Conservation (phyloP, 2,329 filamentous ascomycete genomes). For the Hypoxylon rubiginosum region DNA sequence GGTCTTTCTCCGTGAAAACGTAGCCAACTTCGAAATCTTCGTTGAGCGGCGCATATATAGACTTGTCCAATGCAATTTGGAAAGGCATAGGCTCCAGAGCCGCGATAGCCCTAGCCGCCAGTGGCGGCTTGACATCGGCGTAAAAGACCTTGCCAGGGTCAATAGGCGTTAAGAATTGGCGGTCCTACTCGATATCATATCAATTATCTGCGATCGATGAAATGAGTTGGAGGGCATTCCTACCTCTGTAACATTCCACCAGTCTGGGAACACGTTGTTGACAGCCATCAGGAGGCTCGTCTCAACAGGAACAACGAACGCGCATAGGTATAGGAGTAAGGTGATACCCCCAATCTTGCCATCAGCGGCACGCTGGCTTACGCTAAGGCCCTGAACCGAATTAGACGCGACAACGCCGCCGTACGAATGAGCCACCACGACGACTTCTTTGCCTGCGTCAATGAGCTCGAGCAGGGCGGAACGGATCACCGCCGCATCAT, state of each 20-base stretch:
- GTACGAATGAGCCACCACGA: slow-evolving; percentile 27
- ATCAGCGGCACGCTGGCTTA: slow-evolving; percentile 10
- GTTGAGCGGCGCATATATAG: slow-evolving; percentile 26
- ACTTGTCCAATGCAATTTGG: slow-evolving; percentile 3
- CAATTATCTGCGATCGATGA: slow-evolving; percentile 17
- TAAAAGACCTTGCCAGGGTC: not conserved
- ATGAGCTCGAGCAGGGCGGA: slow-evolving; percentile 1
- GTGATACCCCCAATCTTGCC: not conserved
- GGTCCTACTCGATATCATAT: not conserved
- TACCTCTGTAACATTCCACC: not conserved
- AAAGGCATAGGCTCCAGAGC: slow-evolving; percentile 12
- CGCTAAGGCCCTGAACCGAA: slow-evolving; percentile 12
- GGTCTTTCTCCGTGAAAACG: slow-evolving; percentile 30
- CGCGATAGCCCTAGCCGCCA: slow-evolving; percentile 8
- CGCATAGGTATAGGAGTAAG: slow-evolving; percentile 22
- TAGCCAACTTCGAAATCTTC: slow-evolving; percentile 31
- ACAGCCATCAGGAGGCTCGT: not conserved
- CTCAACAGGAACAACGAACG: slow-evolving; percentile 16
- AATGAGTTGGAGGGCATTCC: not conserved
- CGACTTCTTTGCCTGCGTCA: not conserved
- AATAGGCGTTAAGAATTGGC: not conserved
- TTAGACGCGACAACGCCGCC: not conserved
- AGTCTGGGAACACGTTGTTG: not conserved
- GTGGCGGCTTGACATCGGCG: not conserved
- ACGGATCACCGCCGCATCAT: slow-evolving; percentile 7